A percentile compares a stretch with the other conserved stretches of the same genome.
Conservation (phyloP, 1,284 basidiomycete species). For the Quambalaria eucalypti region DNA sequence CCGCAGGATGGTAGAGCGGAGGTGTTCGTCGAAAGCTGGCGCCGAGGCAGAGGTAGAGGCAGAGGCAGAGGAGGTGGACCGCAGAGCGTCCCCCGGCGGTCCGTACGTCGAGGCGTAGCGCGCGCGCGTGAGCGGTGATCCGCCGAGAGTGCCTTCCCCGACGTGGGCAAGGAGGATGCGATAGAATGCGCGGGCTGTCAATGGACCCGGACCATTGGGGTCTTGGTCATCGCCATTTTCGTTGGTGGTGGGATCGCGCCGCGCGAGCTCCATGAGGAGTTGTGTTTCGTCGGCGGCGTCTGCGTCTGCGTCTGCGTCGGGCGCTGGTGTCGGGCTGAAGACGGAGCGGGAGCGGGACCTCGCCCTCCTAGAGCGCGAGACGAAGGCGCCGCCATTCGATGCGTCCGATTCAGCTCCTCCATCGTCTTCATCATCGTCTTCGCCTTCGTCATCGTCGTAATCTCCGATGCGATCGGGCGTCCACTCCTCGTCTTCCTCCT, state of each 20-base stretch:
- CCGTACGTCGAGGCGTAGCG: neutral
- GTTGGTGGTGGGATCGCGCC: neutral
- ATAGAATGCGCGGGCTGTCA: constrained; percentile 28
- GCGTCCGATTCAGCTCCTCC: neutral
- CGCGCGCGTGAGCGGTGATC: neutral
- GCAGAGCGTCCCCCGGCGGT: neutral
- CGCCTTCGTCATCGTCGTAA: constrained; percentile 4
- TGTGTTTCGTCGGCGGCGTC: neutral
- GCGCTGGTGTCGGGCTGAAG: neutral
- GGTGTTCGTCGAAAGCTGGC: constrained; percentile 3
- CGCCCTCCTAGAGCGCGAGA: neutral
- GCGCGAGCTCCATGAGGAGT: neutral
- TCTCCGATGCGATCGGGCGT: neutral
- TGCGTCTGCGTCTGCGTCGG: neutral
- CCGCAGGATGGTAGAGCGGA: neutral
- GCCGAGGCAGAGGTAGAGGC: constrained; percentile 3
- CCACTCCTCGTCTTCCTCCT: constrained; percentile 9
- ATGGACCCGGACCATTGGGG: too few species aligned
- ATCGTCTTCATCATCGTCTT: constrained; percentile 8
- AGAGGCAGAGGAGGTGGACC: constrained; percentile 1
- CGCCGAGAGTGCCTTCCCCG: constrained; percentile 19
- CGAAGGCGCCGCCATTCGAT: neutral
- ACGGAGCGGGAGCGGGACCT: neutral
- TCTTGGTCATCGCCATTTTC: neutral
- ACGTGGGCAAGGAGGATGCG: constrained; percentile 28